Base-by-base conservation (phyloP, 768 basidiomycete species). In the Pleurotus cornucopiae region DNA sequence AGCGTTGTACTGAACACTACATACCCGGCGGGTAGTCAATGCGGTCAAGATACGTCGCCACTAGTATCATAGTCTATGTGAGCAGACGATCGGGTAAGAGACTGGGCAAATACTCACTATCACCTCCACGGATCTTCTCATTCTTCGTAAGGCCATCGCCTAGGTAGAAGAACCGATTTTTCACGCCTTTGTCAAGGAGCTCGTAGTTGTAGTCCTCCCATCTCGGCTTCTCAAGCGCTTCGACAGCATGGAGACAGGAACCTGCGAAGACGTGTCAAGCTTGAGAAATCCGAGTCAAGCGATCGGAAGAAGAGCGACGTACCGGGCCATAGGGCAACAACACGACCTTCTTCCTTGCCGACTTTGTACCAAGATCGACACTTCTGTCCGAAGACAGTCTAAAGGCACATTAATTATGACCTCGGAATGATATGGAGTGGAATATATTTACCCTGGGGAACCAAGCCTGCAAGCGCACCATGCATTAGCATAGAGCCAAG, bases 171-270 rank as follows among this genome's bases (percentile, higher is more conserved):
- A 85, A 73, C 7, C 79, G 66, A 60, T 85, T 84, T 51, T 67
- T 69, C 40, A 68, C 64, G 4, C 62, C 69, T 41, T 53, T 53
- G 55, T 79, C 77, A 3, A 78, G 61, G 4, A 55, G 66, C 61
- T 84, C 77, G 57, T 81, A 84, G 43, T 74, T 72, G 58, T 72
- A 86, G 60, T 86, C 85, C 57, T 87, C 85, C 83, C 84, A 86
- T 4, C 85, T 77, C 4, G 84, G 84, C 63, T 81, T 65, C 38
- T 69, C 67, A 4, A 87, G 65, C 1, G 78, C 74, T 23, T 71
- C 73, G 4, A 72, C 67, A 0, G 79, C 81, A 55, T 84, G 83
- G 13, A 82, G 61, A 46, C 74, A 72, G 0, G 83, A 83, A 5
- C 84, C 81, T 82, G 40, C 37, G 13, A 26, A 20, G n/a, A 1